Percentiles rank a stretch among this genome's conserved stretches.
Evolutionary conservation across 306 rosid species (phyloP).

Genomic region (Cucurbita maxima): DNA sequence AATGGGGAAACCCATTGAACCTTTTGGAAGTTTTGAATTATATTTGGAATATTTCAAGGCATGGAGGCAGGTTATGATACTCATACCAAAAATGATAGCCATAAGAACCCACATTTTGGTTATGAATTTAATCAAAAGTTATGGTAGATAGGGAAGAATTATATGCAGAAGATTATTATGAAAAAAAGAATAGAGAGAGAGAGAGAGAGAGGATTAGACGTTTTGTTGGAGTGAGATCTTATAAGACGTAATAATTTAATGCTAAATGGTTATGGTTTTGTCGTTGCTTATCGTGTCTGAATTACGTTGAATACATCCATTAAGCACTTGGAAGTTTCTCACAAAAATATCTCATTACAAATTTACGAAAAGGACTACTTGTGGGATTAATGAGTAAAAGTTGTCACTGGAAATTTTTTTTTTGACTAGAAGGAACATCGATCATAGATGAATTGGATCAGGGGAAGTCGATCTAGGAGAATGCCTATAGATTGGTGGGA

Average conservation of each 20-base stretch:
- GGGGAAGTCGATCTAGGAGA: too few relatives aligned
- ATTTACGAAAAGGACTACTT: too few relatives aligned
- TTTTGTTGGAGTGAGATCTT: not conserved
- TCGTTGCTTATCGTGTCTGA: too few relatives aligned
- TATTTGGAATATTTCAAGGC: constrained; percentile 50
- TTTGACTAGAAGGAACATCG: too few relatives aligned
- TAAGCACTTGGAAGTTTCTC: too few relatives aligned
- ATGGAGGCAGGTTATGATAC: constrained; percentile 27
- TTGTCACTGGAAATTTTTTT: too few relatives aligned
- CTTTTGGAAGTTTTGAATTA: constrained; percentile 53
- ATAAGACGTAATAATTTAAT: not conserved
- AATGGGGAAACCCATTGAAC: constrained; percentile 70
- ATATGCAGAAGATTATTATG: not conserved
- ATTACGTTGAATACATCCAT: too few relatives aligned
- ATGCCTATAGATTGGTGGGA: too few relatives aligned
- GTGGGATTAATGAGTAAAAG: too few relatives aligned
- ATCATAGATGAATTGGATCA: too few relatives aligned
- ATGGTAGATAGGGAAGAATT: not conserved
- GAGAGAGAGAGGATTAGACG: not conserved
- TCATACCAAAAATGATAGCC: constrained; percentile 18
- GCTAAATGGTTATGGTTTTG: not conserved
- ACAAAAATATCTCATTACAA: too few relatives aligned
- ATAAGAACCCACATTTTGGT: constrained; percentile 29
- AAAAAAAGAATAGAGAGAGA: not conserved
- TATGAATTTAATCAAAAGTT: not conserved